A percentile compares a stretch with the other conserved stretches of the same genome.
Conservation (phyloP, 345 rosid species). For the Camelina sativa region DNA sequence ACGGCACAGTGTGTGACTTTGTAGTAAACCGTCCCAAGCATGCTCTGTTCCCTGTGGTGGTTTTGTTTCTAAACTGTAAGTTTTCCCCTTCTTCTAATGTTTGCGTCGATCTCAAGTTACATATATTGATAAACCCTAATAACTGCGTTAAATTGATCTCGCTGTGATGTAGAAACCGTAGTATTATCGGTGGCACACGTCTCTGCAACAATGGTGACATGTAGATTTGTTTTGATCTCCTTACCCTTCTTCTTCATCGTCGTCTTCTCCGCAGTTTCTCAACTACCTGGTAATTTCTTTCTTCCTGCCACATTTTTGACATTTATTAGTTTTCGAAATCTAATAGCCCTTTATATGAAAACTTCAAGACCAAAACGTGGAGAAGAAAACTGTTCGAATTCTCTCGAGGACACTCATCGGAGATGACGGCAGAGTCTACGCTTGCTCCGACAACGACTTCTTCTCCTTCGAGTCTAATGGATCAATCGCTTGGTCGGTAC, state of each 20-base stretch:
- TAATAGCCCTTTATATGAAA: not conserved
- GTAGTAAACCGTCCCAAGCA: not conserved
- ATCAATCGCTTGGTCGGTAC: constrained; percentile 73
- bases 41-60: not conserved
- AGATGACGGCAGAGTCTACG: constrained; percentile 67
- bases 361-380: constrained; percentile 42
- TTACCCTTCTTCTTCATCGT: constrained; percentile 14
- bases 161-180: not conserved
- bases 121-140: not conserved
- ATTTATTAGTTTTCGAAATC: no score
- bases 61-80: not conserved
- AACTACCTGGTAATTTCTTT: not conserved
- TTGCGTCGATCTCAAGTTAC: constrained; percentile 5
- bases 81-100: not conserved
- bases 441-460: constrained; percentile 66
- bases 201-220: constrained; percentile 11
- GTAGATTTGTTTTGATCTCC: not conserved
- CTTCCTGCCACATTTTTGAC: not conserved
- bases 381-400: constrained; percentile 36
- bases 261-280: constrained; percentile 32
- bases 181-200: not conserved
- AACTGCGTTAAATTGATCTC: not conserved
- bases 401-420: constrained; percentile 76
- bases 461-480: constrained; percentile 78
- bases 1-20: not conserved